Percentiles rank a stretch among this genome's conserved stretches.
phyloP scores from a whole-genome alignment of 2,329 filamentous ascomycete genomes.

The Xylaria hypoxylon region DNA sequence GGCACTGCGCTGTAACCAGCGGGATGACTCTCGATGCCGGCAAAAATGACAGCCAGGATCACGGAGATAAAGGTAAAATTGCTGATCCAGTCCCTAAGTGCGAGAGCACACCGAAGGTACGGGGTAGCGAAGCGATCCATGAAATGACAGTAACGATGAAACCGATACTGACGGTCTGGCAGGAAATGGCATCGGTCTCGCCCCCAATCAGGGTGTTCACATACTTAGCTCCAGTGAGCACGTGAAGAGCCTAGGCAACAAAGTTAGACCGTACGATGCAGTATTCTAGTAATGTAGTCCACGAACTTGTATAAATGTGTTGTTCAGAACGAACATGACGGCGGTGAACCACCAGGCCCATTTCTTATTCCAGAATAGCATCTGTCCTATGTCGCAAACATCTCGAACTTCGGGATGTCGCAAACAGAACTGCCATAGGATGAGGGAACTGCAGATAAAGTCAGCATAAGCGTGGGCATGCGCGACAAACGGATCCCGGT shows the following conservation, averaged over 20 bases:
- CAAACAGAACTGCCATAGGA: conserved; percentile 79
- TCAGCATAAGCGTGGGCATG: conserved; percentile 4
- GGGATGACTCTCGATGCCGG: conserved; percentile 79
- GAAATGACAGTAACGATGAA: conserved; percentile 80
- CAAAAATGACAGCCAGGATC: conserved; percentile 83
- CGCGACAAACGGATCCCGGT: neutral
- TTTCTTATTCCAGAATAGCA: conserved; percentile 87
- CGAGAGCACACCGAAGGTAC: conserved; percentile 84
- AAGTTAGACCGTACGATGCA: conserved; percentile 32
- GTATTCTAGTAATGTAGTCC: neutral
- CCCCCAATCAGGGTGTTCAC: conserved; percentile 86
- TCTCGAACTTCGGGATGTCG: conserved; percentile 91
- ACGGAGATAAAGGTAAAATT: conserved; percentile 92
- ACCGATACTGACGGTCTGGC: conserved; percentile 84
- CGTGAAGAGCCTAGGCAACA: conserved; percentile 74
- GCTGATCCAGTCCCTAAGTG: conserved; percentile 84
- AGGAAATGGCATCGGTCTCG: conserved; percentile 66
- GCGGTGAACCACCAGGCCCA: conserved; percentile 78
- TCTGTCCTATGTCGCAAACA: conserved; percentile 95
- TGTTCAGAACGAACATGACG: conserved; percentile 92
- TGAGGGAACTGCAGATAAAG: conserved; percentile 40
- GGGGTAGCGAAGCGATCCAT: conserved; percentile 82
- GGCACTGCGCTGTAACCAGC: conserved; percentile 68
- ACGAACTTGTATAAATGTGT: conserved; percentile 83
- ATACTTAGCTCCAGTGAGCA: conserved; percentile 86